Base-by-base conservation (phyloP, 139 green algal genomes). In the Haematococcus lacustris region DNA sequence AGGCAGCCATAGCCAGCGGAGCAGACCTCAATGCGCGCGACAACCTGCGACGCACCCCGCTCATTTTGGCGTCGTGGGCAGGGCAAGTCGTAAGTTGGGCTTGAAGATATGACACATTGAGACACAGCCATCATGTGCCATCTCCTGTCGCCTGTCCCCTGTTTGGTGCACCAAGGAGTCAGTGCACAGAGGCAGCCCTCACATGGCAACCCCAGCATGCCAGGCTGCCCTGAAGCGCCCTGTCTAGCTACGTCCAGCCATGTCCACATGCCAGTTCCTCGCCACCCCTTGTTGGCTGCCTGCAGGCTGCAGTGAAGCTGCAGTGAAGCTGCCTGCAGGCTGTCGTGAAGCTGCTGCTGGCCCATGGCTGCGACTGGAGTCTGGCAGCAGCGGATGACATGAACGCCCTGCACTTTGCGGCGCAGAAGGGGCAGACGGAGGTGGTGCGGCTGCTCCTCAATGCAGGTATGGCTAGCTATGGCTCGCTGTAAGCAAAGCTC, bases 51-150 rank as follows among this genome's bases (percentile, higher is more conserved):
- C 67, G 90, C 28, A 93, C 85, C 1, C 63, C 90, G 7, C 80
- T 96, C n/a, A 83, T 91, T 39, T 38, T 96, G 30, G 86, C 89
- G n/a, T 78, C 89, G 0, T 96, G 88, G 88, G 79, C 88, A n/a
- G 90, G 89, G 0, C 80, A 92, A 1, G 75, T 72, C 66, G 81
- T 87, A 37, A 68, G 82, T 38, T 7, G 0, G 5, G 13, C n/a
- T 26, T 23, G 38, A 1, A 3, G 7, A 66, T 43, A 33, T 13
- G 51, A 7, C 30, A 6, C 33, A 68, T 41, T 26, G 41, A 57
- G 43, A 51, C 47, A 38, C 13, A 53, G 57, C 38, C 43, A 57
- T 25, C 38, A 28, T 57, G 47, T 57, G 21, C 13, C 13, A 57
- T 57, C 21, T 13, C 13, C 47, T 57, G n/a, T n/a, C n/a, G n/a